Percentiles rank a stretch among this genome's conserved stretches.
Conservation (phyloP, 441 rosid species). For the Adansonia gregorii region DNA sequence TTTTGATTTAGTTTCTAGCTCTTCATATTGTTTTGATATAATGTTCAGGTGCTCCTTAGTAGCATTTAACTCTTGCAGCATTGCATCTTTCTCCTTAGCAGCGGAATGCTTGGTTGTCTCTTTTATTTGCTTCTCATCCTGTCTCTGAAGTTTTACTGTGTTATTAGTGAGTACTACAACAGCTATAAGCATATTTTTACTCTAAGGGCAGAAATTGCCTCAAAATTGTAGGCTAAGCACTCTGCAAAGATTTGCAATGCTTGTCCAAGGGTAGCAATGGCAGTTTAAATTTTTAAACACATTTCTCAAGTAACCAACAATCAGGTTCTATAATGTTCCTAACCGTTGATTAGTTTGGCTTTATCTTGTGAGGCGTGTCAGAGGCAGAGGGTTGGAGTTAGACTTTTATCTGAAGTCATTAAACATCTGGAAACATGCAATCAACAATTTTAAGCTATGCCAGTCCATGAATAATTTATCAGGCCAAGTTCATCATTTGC, state of each 20-base stretch:
- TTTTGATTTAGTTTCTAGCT: slow-evolving; percentile 87
- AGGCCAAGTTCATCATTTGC: slow-evolving; percentile 13
- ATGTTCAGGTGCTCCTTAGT: slow-evolving; percentile 69
- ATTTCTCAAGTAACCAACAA: not conserved
- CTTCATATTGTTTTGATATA: slow-evolving; percentile 70
- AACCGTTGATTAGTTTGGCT: not conserved
- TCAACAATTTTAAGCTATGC: slow-evolving; percentile 7
- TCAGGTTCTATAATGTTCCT: not conserved
- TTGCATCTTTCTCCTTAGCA: slow-evolving; percentile 47
- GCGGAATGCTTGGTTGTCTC: slow-evolving; percentile 44
- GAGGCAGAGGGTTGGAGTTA: not conserved
- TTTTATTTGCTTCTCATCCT: slow-evolving; percentile 60
- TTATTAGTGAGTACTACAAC: slow-evolving; percentile 9
- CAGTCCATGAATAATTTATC: not conserved
- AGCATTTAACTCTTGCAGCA: slow-evolving; percentile 66
- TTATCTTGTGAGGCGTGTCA: not conserved
- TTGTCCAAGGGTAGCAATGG: slow-evolving; percentile 16
- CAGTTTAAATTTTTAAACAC: not conserved
- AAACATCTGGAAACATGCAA: slow-evolving; percentile 4
- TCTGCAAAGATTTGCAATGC: slow-evolving; percentile 7
- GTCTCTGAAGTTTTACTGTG: slow-evolving; percentile 20
- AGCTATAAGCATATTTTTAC: not conserved
- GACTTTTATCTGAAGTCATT: not conserved
- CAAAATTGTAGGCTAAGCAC: not conserved
- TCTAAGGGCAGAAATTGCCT: slow-evolving; percentile 7